phyloP scores from a whole-genome alignment of 2,329 filamentous ascomycete genomes.

The Trichoderma pleuroti region DNA sequence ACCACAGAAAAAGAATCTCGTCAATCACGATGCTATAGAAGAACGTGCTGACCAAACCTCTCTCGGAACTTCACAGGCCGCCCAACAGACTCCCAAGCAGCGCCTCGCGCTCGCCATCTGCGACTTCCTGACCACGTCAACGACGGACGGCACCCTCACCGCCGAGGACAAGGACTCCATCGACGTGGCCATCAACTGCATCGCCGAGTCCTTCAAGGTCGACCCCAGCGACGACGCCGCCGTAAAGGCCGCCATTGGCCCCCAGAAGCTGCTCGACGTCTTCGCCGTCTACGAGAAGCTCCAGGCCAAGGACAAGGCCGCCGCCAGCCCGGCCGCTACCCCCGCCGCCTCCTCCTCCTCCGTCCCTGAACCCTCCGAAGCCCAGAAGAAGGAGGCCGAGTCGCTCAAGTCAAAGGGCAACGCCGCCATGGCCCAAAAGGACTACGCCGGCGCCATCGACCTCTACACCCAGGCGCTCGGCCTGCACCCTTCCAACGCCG shows the following conservation, averaged over 20 bases:
- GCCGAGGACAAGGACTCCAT: conserved; percentile 89
- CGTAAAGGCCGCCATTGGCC: conserved; percentile 72
- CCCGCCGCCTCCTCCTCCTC: conserved; percentile 33
- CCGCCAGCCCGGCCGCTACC: conserved; percentile 33
- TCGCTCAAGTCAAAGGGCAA: conserved; percentile 87
- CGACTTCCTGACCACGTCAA: conserved; percentile 83
- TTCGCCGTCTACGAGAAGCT: conserved; percentile 97
- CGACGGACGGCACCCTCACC: conserved; percentile 82
- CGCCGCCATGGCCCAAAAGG: conserved; percentile 89
- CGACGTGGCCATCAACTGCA: conserved; percentile 91
- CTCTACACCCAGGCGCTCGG: conserved; percentile 84
- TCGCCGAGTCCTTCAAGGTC: conserved; percentile 91
- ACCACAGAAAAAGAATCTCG: not conserved
- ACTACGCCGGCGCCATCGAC: conserved; percentile 78
- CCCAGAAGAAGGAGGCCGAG: conserved; percentile 77
- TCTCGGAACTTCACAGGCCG: conserved; percentile 23
- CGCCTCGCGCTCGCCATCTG: conserved; percentile 95
- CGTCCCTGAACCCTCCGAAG: conserved; percentile 41
- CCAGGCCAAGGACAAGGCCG: conserved; percentile 50
- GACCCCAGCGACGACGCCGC: conserved; percentile 74
- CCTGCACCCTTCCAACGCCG: conserved; percentile 79
- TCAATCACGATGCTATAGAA: not conserved
- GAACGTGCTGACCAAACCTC: not conserved
- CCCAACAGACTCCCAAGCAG: conserved; percentile 58
- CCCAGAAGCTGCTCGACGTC: conserved; percentile 84